Percentiles rank a stretch among this genome's conserved stretches.
These are phyloP conservation scores for Xylaria nigripes DNA, from an alignment of 495 filamentous ascomycete species.

Conservation along the genomic window DNA sequence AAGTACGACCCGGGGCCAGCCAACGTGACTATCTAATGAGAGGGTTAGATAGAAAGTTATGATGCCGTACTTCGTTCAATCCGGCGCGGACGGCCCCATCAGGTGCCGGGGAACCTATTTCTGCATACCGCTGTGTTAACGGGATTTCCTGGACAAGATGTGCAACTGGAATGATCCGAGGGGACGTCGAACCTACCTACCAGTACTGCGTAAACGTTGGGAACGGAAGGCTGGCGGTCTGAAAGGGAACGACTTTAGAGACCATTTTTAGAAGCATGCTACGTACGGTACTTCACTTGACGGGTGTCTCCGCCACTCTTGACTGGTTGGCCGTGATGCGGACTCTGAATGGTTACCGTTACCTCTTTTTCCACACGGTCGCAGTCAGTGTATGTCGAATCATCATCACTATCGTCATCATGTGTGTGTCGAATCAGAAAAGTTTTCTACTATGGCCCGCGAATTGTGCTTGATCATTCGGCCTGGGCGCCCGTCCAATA, in stretches of 20 bases:
- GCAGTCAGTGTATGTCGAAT: neutral
- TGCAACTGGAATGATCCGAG: neutral
- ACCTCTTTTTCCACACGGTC: neutral
- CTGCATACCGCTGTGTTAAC: neutral
- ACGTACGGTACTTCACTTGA: neutral
- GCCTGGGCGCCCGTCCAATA: neutral
- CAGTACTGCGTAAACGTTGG: neutral
- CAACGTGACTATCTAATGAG: neutral
- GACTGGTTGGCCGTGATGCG: neutral
- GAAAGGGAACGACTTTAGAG: neutral
- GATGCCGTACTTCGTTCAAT: neutral
- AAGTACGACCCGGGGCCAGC: neutral
- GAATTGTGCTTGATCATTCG: neutral
- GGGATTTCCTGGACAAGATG: neutral
- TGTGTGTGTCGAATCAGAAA: neutral
- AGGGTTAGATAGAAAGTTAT: too few species aligned
- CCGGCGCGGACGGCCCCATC: neutral
- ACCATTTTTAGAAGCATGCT: neutral
- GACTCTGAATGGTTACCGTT: neutral
- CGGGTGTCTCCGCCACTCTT: neutral
- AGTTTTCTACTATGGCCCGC: too few species aligned
- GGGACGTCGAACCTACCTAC: neutral
- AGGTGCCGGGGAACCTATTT: neutral
- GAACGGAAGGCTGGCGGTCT: neutral
- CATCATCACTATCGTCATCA: too few species aligned